Percentiles rank a stretch among this genome's conserved stretches.
Evolutionary conservation across 1,284 basidiomycete genomes (phyloP).

Genomic region (Heterobasidion occidentale): DNA sequence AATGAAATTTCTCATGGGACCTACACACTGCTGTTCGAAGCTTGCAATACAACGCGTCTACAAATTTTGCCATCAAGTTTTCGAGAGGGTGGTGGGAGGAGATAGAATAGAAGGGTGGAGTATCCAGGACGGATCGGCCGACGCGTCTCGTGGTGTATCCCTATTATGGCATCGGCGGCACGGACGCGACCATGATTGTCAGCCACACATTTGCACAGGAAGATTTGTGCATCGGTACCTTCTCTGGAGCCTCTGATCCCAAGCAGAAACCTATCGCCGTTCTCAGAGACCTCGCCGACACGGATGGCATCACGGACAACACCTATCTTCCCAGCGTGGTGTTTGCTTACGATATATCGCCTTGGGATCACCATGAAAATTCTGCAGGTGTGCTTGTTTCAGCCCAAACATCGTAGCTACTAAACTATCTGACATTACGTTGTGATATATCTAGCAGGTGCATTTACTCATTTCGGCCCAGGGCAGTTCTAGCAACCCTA

Average conservation of each 20-base stretch:
- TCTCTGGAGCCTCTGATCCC: background rate
- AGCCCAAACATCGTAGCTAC: background rate
- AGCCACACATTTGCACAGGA: conserved; percentile 12
- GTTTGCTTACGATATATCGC: background rate
- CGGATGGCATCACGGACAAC: background rate
- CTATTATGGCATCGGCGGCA: conserved; percentile 12
- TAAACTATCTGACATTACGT: background rate
- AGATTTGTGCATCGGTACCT: background rate
- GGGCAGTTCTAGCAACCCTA: background rate
- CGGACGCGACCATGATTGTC: conserved; percentile 9
- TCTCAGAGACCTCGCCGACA: background rate
- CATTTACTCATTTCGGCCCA: background rate
- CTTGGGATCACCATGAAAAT: background rate
- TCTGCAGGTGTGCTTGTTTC: background rate
- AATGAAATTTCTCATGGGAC: conserved; percentile 14
- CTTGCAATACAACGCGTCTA: conserved; percentile 19
- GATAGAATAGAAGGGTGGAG: conserved; percentile 14
- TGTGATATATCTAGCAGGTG: background rate
- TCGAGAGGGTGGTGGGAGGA: conserved; percentile 24
- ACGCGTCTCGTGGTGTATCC: conserved; percentile 25
- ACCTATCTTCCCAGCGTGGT: background rate
- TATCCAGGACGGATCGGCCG: conserved; percentile 21
- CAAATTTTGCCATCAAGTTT: conserved; percentile 27
- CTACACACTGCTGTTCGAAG: conserved; percentile 18
- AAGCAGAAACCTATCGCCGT: background rate